A percentile compares a stretch with the other conserved stretches of the same genome.
Evolutionary conservation across 1,284 basidiomycete genomes (phyloP).

Genomic region (Erythrobasidium hasegawianum): DNA sequence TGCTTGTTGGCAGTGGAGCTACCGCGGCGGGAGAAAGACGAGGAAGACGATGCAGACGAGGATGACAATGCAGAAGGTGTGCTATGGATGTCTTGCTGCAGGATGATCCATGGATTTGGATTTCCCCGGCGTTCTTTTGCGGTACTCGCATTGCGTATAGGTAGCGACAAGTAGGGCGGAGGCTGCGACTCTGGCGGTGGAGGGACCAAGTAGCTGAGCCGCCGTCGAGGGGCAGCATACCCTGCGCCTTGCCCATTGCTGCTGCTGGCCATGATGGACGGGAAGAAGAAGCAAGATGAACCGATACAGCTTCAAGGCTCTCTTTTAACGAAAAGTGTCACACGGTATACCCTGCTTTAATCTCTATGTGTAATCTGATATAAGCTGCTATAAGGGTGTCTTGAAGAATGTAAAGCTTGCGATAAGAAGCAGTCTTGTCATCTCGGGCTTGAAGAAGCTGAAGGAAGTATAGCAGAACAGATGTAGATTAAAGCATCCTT

Average conservation of each 20-base stretch:
- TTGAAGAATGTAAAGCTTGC: too few relatives aligned
- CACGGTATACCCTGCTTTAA: too few relatives aligned
- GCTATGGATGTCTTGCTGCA: slow-evolving; percentile 4
- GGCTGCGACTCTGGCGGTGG: slow-evolving; percentile 57
- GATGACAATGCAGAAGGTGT: not conserved
- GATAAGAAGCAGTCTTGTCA: too few relatives aligned
- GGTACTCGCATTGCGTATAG: slow-evolving; percentile 55
- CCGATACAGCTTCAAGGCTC: too few relatives aligned
- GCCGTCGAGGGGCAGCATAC: slow-evolving; percentile 47
- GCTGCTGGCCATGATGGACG: slow-evolving; percentile 4
- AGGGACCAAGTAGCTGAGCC: slow-evolving; percentile 83
- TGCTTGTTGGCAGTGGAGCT: not conserved
- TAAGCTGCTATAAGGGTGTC: too few relatives aligned
- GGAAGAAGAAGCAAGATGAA: not conserved
- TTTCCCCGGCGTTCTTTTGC: slow-evolving; percentile 45
- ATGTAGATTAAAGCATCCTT: not conserved
- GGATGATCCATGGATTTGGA: slow-evolving; percentile 36
- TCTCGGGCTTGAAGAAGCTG: too few relatives aligned
- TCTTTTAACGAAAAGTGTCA: not conserved
- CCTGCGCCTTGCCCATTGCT: slow-evolving; percentile 11
- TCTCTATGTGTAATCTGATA: too few relatives aligned
- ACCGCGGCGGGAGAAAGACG: slow-evolving; percentile 3
- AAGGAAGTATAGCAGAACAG: not conserved
- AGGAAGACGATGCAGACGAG: slow-evolving; percentile 31
- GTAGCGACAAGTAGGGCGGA: slow-evolving; percentile 66